Evolutionary conservation across 768 basidiomycete genomes (phyloP).

Genomic region (Kwoniella dejecticola): DNA sequence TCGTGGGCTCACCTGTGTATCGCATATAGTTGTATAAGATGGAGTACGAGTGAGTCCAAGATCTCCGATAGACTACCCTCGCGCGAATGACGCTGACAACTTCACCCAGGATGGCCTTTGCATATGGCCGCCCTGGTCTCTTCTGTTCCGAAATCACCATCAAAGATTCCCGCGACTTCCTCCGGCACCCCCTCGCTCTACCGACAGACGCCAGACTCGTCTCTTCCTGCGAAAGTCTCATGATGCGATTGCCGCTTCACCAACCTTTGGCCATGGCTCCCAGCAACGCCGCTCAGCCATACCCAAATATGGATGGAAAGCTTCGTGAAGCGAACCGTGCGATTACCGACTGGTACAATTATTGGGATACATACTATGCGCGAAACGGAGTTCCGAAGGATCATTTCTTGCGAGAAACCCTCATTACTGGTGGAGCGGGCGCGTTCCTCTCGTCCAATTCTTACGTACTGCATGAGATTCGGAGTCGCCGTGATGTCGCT

Average conservation of each 20-base stretch:
- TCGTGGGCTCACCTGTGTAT: neutral
- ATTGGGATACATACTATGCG: slow-evolving; percentile 43
- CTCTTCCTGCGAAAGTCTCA: slow-evolving; percentile 31
- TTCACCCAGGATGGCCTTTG: slow-evolving; percentile 31
- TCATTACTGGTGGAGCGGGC: slow-evolving; percentile 33
- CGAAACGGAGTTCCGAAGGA: slow-evolving; percentile 22
- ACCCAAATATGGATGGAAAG: slow-evolving; percentile 41
- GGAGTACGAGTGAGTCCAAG: slow-evolving; percentile 46
- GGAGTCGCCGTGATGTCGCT: slow-evolving; percentile 36
- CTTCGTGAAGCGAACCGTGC: slow-evolving; percentile 23
- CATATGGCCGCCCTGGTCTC: slow-evolving; percentile 29
- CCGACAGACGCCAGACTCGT: slow-evolving; percentile 37
- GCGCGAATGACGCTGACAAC: neutral
- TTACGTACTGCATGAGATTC: slow-evolving; percentile 39
- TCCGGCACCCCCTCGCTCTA: slow-evolving; percentile 28
- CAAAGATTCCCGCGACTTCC: slow-evolving; percentile 22
- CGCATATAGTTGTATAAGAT: slow-evolving; percentile 36
- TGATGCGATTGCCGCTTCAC: slow-evolving; percentile 32
- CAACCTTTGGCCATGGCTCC: slow-evolving; percentile 36
- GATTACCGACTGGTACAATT: slow-evolving; percentile 33
- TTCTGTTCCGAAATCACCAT: slow-evolving; percentile 22
- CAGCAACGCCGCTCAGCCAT: slow-evolving; percentile 14
- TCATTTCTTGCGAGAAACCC: slow-evolving; percentile 34
- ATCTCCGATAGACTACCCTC: no score
- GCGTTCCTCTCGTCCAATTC: slow-evolving; percentile 36